Evolutionary conservation across 306 rosid species (phyloP).

Genomic region (Begonia masoniana): DNA sequence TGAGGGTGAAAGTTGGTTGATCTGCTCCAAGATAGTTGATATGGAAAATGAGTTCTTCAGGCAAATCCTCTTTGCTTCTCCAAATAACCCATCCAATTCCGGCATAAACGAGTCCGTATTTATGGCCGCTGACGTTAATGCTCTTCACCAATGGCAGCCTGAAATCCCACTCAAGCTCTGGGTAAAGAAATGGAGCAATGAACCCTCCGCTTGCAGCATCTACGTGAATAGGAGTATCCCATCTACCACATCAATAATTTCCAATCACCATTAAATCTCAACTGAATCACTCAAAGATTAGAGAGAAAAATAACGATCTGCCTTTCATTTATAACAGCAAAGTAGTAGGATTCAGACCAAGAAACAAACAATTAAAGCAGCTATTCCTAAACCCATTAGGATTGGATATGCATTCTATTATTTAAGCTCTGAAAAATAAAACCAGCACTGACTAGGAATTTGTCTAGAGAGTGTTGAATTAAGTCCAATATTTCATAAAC

Average conservation of each 20-base stretch:
- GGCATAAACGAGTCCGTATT: conserved; percentile 75
- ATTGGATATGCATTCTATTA: too few relatives aligned
- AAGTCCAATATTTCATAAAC: too few relatives aligned
- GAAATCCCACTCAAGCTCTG: conserved; percentile 81
- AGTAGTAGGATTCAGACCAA: too few relatives aligned
- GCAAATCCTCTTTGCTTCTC: conserved; percentile 52
- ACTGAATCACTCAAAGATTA: too few relatives aligned
- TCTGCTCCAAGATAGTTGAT: conserved; percentile 28
- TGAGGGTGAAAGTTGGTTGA: conserved; percentile 26
- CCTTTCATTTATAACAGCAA: too few relatives aligned
- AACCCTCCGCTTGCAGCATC: conserved; percentile 87
- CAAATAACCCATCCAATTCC: conserved; percentile 70
- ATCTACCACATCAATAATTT: conserved; percentile 21
- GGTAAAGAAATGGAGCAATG: conserved; percentile 65
- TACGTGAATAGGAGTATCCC: conserved; percentile 76
- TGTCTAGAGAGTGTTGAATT: too few relatives aligned
- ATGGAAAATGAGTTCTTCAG: conserved; percentile 50
- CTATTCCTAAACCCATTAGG: too few relatives aligned
- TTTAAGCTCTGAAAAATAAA: too few relatives aligned
- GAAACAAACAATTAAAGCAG: too few relatives aligned
- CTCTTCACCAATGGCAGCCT: conserved; percentile 70
- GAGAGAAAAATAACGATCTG: too few relatives aligned
- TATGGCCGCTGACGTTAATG: conserved; percentile 78
- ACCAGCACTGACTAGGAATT: too few relatives aligned
- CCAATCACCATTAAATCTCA: too few relatives aligned